phyloP scores from a whole-genome alignment of 352 stramenopile species.

The Phytopythium delawarense region DNA sequence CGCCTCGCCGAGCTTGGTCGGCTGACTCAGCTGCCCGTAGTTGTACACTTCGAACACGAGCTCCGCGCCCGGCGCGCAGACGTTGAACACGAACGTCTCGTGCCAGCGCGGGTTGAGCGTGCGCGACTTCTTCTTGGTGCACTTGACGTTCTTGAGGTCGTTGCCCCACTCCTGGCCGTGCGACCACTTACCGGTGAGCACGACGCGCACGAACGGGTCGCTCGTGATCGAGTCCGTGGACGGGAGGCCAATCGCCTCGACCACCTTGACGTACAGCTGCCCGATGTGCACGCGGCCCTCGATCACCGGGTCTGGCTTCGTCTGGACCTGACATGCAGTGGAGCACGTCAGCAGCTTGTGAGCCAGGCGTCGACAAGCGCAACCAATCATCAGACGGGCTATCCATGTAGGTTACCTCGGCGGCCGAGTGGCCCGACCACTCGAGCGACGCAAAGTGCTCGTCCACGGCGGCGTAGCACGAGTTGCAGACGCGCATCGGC shows the following conservation, averaged over 20 bases:
- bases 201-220: constrained; percentile 81
- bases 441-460: constrained; percentile 82
- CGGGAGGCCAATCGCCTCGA: constrained; percentile 78
- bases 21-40: constrained; percentile 75
- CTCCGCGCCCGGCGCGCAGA: constrained; percentile 77
- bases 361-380: neutral
- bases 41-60: constrained; percentile 85
- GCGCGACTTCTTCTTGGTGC: constrained; percentile 84
- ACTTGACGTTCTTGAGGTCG: constrained; percentile 77
- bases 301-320: constrained; percentile 71
- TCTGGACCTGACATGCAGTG: constrained; percentile 37
- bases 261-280: constrained; percentile 84
- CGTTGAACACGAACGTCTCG: constrained; percentile 87
- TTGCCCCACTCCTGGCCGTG: constrained; percentile 82
- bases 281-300: constrained; percentile 81
- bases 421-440: constrained; percentile 74
- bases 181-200: constrained; percentile 83
- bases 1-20: constrained; percentile 79
- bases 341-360: neutral
- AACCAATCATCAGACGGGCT: neutral
- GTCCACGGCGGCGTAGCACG: constrained; percentile 79
- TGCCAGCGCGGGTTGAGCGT: constrained; percentile 85
- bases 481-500: constrained; percentile 86
- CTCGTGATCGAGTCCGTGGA: constrained; percentile 88
- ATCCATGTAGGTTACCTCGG: constrained; percentile 31